These are phyloP conservation scores for Aspergillus thermomutatus DNA, from an alignment of 2,329 filamentous ascomycete genomes.

Conservation along the genomic window DNA sequence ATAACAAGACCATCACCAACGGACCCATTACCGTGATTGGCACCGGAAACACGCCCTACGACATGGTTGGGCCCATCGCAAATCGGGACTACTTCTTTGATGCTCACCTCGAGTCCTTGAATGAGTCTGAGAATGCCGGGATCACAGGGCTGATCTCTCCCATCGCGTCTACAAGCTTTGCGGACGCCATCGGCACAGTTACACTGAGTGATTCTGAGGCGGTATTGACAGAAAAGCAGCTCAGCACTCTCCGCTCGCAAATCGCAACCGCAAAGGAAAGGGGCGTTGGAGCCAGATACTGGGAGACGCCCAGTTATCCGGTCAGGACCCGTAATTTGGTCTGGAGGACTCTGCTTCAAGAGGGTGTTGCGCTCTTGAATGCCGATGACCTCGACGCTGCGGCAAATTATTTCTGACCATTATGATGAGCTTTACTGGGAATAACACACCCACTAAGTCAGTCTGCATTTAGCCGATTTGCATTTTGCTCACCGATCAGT, in stretches of 20 bases:
- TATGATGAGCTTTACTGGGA: background rate
- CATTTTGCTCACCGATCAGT: background rate
- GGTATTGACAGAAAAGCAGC: constrained; percentile 38
- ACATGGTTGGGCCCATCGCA: constrained; percentile 45
- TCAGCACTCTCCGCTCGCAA: constrained; percentile 51
- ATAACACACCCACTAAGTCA: background rate
- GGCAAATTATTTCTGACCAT: constrained; percentile 34
- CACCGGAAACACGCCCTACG: constrained; percentile 55
- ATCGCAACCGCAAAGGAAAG: constrained; percentile 52
- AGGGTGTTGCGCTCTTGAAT: constrained; percentile 61
- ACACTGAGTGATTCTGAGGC: constrained; percentile 34
- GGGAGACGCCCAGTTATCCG: constrained; percentile 60
- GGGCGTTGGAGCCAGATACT: constrained; percentile 61
- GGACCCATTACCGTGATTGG: constrained; percentile 60
- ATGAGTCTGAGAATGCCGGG: constrained; percentile 37
- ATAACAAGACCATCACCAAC: constrained; percentile 41
- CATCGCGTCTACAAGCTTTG: constrained; percentile 54
- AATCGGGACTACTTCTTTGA: constrained; percentile 60
- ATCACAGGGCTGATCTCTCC: constrained; percentile 50
- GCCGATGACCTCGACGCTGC: constrained; percentile 60
- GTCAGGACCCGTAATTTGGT: constrained; percentile 56
- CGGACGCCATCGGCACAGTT: constrained; percentile 36
- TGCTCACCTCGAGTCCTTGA: constrained; percentile 49
- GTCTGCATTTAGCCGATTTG: background rate
- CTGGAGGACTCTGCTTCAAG: constrained; percentile 56